Evolutionary conservation across 176 grass and related monocot genomes (phyloP).

Genomic region (Bonia amplexicaulis): DNA sequence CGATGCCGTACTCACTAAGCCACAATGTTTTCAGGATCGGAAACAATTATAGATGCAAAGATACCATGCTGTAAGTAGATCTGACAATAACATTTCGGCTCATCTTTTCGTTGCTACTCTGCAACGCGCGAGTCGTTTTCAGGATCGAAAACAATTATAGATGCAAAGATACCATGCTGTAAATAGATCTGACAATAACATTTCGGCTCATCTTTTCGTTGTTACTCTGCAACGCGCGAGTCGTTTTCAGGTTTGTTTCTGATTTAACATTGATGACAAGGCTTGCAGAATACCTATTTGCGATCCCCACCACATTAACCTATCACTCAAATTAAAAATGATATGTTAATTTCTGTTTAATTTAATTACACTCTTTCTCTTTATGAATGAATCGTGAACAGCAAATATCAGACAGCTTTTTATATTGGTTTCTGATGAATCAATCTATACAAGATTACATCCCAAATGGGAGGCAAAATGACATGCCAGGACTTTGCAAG

Average conservation of each 20-base stretch:
- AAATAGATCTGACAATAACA: background rate
- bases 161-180: background rate
- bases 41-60: background rate
- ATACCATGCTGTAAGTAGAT: background rate
- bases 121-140: background rate
- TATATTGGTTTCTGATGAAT: no score
- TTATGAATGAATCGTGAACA: no score
- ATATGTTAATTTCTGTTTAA: background rate
- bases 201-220: background rate
- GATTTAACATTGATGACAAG: slow-evolving; percentile 5
- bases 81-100: background rate
- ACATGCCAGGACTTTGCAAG: background rate
- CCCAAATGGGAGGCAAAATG: no score
- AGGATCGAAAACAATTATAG: background rate
- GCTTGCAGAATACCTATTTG: background rate
- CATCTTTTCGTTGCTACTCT: background rate
- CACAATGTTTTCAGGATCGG: no score
- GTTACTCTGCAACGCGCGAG: background rate
- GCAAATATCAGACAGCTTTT: no score
- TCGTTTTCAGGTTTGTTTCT: background rate
- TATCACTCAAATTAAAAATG: background rate
- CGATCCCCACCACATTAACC: background rate
- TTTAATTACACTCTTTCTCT: background rate
- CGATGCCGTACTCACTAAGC: background rate
- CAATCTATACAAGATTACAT: no score